Conservation (phyloP, 257 asterid genomes). For the Leonotis leonurus region DNA sequence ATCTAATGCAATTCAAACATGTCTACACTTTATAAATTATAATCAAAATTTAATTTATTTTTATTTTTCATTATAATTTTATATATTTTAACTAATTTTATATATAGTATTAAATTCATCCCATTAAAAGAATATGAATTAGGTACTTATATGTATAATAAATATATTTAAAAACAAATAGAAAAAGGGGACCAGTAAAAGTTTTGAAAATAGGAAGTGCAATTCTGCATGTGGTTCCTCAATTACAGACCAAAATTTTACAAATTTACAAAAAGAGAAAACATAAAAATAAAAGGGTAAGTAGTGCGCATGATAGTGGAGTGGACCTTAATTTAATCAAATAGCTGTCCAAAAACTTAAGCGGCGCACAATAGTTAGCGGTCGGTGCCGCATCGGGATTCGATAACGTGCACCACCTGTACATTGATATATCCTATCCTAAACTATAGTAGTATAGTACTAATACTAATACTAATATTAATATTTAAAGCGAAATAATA, state of each 20-base stretch:
- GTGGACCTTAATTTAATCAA: slow-evolving; percentile 14
- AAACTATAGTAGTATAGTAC: too few species aligned
- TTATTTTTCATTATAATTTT: too few species aligned
- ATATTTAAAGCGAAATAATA: too few species aligned
- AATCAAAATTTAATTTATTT: too few species aligned
- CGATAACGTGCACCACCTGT: background rate
- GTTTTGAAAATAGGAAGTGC: slow-evolving; percentile 20
- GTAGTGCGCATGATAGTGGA: slow-evolving; percentile 42
- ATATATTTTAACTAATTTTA: too few species aligned
- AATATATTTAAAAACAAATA: too few species aligned
- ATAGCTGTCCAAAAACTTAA: slow-evolving; percentile 18
- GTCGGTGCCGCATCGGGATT: slow-evolving; percentile 24
- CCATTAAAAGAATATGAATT: too few species aligned
- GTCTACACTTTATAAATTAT: too few species aligned
- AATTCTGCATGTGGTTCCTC: slow-evolving; percentile 51
- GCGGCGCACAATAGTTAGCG: slow-evolving; percentile 23
- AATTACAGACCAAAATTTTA: slow-evolving; percentile 54
- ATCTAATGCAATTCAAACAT: too few species aligned
- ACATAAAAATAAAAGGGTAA: background rate
- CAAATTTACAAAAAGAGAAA: background rate
- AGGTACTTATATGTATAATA: too few species aligned
- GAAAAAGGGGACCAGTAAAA: slow-evolving; percentile 31
- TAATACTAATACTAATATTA: too few species aligned
- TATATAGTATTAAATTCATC: too few species aligned
- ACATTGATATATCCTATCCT: background rate